These are phyloP conservation scores for Rhodamnia rubescens DNA, from an alignment of 345 rosid species.

Conservation along the genomic window DNA sequence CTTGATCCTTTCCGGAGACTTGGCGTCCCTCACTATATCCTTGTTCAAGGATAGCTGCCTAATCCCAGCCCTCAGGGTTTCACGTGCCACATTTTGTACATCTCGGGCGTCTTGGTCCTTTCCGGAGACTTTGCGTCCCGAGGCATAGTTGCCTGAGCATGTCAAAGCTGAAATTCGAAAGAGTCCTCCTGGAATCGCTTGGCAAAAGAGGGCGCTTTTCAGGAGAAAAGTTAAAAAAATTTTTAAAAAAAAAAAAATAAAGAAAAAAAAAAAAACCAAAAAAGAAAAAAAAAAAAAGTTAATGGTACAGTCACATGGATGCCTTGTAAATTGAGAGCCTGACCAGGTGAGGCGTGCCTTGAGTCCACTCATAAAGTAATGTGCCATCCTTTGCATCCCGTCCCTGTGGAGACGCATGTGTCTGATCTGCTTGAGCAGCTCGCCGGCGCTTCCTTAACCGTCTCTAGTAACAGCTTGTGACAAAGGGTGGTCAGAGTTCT, in stretches of 20 bases:
- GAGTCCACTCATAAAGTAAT: constrained; percentile 26
- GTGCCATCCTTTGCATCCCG: constrained; percentile 38
- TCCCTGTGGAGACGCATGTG: constrained; percentile 22
- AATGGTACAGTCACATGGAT: too few species aligned
- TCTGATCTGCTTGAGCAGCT: constrained; percentile 31
- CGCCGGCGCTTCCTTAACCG: constrained; percentile 24
- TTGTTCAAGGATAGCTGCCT: neutral
- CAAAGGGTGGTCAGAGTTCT: constrained; percentile 38
- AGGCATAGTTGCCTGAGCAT: neutral
- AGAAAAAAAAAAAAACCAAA: too few species aligned
- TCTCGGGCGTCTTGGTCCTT: neutral
- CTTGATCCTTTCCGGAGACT: neutral
- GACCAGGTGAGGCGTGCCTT: constrained; percentile 40
- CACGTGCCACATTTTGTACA: neutral
- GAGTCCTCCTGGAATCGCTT: neutral
- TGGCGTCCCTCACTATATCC: neutral
- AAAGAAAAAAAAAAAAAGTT: too few species aligned
- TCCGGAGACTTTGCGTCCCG: neutral
- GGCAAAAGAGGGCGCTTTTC: neutral
- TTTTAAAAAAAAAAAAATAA: too few species aligned
- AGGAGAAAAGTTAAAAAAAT: too few species aligned
- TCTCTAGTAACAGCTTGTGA: constrained; percentile 33
- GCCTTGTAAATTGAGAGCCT: constrained; percentile 27
- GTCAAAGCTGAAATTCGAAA: neutral
- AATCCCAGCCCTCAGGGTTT: neutral